Percentiles rank a stretch among this genome's conserved stretches.
These are phyloP conservation scores for Bremia lactucae DNA, from an alignment of 352 stramenopile genomes.

Conservation along the genomic window DNA sequence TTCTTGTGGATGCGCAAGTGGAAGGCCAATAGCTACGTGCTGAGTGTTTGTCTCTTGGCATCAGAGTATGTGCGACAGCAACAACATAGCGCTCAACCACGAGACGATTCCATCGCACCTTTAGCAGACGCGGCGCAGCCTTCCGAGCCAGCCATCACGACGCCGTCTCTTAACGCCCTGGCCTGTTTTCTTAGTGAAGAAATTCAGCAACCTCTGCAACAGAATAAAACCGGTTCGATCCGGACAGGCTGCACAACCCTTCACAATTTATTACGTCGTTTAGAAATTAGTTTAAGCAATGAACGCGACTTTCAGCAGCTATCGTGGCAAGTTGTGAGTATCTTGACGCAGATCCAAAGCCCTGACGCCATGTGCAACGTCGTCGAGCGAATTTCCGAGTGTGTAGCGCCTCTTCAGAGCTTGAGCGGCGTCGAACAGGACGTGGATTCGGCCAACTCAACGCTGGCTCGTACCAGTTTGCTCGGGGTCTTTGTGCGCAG, in stretches of 20 bases:
- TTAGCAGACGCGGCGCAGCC: constrained; percentile 6
- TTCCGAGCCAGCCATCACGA: constrained; percentile 11
- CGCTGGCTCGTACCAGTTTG: constrained; percentile 40
- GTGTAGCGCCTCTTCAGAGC: constrained; percentile 30
- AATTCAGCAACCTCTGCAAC: constrained; percentile 32
- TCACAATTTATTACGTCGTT: constrained; percentile 30
- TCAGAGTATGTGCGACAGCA: constrained; percentile 40
- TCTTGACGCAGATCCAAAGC: constrained; percentile 45
- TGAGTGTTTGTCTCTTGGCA: constrained; percentile 36
- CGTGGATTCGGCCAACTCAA: constrained; percentile 34
- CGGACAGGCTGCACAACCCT: constrained; percentile 21
- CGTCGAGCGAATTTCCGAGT: constrained; percentile 56
- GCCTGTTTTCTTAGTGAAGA: constrained; percentile 44
- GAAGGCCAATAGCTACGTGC: constrained; percentile 35
- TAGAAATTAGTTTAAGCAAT: constrained; percentile 28
- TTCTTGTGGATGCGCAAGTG: constrained; percentile 32
- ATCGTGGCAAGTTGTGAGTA: constrained; percentile 32
- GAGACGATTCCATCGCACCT: constrained; percentile 16
- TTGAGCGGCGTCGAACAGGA: constrained; percentile 11
- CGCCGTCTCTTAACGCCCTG: constrained; percentile 30
- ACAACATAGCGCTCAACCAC: constrained; percentile 22
- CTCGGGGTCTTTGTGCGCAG: constrained; percentile 60
- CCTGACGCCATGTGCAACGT: constrained; percentile 53
- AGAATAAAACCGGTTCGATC: constrained; percentile 2
- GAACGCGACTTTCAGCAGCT: constrained; percentile 32